phyloP scores from a whole-genome alignment of 2,329 filamentous ascomycete genomes.

The Penicillium sp. region DNA sequence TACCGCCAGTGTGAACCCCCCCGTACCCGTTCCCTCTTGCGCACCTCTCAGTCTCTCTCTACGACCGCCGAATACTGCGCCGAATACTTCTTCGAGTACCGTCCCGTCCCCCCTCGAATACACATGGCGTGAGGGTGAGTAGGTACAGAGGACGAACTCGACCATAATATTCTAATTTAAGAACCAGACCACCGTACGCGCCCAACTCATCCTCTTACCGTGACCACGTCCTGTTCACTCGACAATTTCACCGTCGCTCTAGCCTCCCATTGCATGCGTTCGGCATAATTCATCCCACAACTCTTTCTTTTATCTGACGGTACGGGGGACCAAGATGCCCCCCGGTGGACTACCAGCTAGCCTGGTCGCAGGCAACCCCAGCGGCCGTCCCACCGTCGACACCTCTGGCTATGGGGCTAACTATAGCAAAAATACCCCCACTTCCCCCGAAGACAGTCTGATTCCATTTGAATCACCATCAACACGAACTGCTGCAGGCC shows the following conservation, averaged over 20 bases:
- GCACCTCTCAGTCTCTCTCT: not conserved
- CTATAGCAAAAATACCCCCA: slow-evolving; percentile 42
- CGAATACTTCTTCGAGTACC: too few relatives aligned
- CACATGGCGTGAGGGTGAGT: slow-evolving; percentile 25
- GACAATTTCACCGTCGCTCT: not conserved
- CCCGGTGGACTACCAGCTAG: slow-evolving; percentile 45
- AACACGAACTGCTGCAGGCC: slow-evolving; percentile 28
- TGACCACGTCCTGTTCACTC: not conserved
- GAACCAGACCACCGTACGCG: slow-evolving; percentile 7
- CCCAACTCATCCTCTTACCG: not conserved
- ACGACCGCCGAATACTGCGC: not conserved
- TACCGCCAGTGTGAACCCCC: not conserved
- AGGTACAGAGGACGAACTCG: not conserved
- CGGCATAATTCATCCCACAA: slow-evolving; percentile 12
- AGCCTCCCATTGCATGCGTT: slow-evolving; percentile 17
- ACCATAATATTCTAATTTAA: slow-evolving; percentile 7
- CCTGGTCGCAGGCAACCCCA: slow-evolving; percentile 45
- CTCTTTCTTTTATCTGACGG: slow-evolving; percentile 14
- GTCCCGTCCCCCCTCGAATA: not conserved
- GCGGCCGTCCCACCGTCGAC: slow-evolving; percentile 39
- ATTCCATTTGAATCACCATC: slow-evolving; percentile 39
- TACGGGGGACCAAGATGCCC: slow-evolving; percentile 39
- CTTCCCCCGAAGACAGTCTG: slow-evolving; percentile 40
- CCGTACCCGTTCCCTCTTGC: not conserved
- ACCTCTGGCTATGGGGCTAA: slow-evolving; percentile 37